These are phyloP conservation scores for Candida freyschussii DNA, from an alignment of 1,139 yeast species.

Conservation along the genomic window DNA sequence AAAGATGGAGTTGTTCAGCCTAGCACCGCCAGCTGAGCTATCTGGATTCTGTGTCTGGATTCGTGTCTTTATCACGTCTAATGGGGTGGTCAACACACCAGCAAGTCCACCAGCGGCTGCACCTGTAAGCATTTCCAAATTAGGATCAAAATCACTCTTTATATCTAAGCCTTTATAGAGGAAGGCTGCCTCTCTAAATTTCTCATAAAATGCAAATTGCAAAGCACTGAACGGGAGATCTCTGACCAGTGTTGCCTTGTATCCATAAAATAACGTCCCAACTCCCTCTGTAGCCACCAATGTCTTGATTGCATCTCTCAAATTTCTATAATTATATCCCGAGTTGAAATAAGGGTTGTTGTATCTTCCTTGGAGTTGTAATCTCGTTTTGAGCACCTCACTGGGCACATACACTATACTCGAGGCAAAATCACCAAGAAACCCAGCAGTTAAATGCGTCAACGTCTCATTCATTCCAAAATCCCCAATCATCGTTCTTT, in stretches of 20 bases:
- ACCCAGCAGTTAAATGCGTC: slow-evolving; percentile 79
- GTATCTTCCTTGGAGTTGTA: slow-evolving; percentile 84
- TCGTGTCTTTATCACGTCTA: slow-evolving; percentile 92
- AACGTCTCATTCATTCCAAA: slow-evolving; percentile 71
- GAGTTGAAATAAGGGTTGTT: slow-evolving; percentile 76
- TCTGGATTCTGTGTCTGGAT: slow-evolving; percentile 27
- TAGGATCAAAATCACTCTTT: slow-evolving; percentile 41
- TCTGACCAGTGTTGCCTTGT: slow-evolving; percentile 85
- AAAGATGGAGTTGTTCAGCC: slow-evolving; percentile 48
- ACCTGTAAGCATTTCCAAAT: slow-evolving; percentile 73
- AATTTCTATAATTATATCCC: slow-evolving; percentile 80
- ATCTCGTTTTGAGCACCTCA: slow-evolving; percentile 89
- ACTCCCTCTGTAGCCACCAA: slow-evolving; percentile 68
- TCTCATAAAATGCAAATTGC: slow-evolving; percentile 93
- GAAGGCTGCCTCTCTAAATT: slow-evolving; percentile 62
- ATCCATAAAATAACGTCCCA: slow-evolving; percentile 78
- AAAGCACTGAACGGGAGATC: slow-evolving; percentile 94
- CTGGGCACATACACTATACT: slow-evolving; percentile 95
- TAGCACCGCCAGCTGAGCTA: slow-evolving; percentile 16
- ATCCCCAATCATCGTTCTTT: slow-evolving; percentile 62
- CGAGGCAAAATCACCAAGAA: slow-evolving; percentile 85
- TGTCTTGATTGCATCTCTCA: slow-evolving; percentile 61
- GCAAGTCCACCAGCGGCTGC: slow-evolving; percentile 97
- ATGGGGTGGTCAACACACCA: slow-evolving; percentile 76
- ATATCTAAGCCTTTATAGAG: slow-evolving; percentile 12